phyloP scores from a whole-genome alignment of 352 stramenopile species.

The Globisporangium megalacanthum region DNA sequence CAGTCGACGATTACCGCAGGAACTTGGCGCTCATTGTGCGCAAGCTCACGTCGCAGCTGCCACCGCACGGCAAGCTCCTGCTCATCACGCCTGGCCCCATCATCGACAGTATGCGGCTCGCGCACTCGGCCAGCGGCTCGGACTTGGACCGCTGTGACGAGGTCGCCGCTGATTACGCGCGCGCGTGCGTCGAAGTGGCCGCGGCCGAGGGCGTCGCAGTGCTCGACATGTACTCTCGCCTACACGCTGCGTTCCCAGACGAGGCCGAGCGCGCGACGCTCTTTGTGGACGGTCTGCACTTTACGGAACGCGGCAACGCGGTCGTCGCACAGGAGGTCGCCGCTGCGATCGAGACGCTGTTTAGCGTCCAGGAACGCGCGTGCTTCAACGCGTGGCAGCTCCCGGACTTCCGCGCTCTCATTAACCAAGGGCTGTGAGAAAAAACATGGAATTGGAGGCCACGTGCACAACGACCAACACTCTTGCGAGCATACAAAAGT shows the following conservation, averaged over 20 bases:
- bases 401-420: conserved; percentile 22
- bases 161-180: conserved; percentile 33
- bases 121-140: conserved; percentile 3
- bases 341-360: conserved; percentile 20
- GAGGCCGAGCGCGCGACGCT: conserved; percentile 21
- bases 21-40: conserved; percentile 37
- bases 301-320: conserved; percentile 38
- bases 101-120: conserved; percentile 28
- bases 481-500: no score
- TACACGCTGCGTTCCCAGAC: conserved; percentile 27
- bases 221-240: conserved; percentile 43
- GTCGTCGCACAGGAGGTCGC: conserved; percentile 36
- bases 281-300: conserved; percentile 54
- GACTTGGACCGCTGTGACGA: conserved; percentile 40
- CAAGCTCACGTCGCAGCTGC: conserved; percentile 10
- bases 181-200: conserved; percentile 33
- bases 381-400: conserved; percentile 30
- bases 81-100: conserved; percentile 56
- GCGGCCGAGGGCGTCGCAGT: conserved; percentile 17
- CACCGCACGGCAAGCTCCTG: conserved; percentile 28
- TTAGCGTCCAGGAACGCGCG: conserved; percentile 14
- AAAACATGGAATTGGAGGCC: not conserved
- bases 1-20: conserved; percentile 32
- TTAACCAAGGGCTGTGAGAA: not conserved
- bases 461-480: no score